phyloP scores from a whole-genome alignment of 192 early-diverging fungal species.

The Rhizophagus clarus region DNA sequence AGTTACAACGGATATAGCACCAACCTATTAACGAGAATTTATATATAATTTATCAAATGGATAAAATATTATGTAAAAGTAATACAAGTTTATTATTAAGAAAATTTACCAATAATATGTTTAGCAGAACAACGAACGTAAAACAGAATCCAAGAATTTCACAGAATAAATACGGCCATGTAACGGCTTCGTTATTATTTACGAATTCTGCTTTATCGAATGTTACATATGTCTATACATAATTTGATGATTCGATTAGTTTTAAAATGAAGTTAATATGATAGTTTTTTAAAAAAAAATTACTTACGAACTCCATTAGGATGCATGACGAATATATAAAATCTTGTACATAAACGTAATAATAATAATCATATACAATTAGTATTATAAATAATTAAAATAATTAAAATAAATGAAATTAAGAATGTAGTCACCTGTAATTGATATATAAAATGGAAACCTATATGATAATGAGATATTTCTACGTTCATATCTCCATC shows the following conservation, averaged over 20 bases:
- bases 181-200: not conserved
- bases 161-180: not conserved
- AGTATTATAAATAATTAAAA: not conserved
- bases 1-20: not conserved
- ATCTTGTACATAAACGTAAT: not conserved
- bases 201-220: not conserved
- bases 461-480: not conserved
- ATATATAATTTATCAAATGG: too few relatives aligned
- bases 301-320: not conserved
- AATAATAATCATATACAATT: too few relatives aligned
- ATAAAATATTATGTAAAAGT: too few relatives aligned
- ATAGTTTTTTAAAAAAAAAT: not conserved
- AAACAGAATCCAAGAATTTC: not conserved
- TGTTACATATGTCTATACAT: not conserved
- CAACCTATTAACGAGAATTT: not conserved
- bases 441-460: conserved; percentile 11
- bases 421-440: not conserved
- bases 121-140: not conserved
- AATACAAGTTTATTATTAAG: too few relatives aligned
- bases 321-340: not conserved
- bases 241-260: not conserved
- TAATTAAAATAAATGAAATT: too few relatives aligned
- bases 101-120: not conserved
- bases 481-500: not conserved
- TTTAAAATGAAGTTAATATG: too few relatives aligned